Evolutionary conservation across 805 yeast genomes (phyloP).

Genomic region (Yamadazyma endophytica): DNA sequence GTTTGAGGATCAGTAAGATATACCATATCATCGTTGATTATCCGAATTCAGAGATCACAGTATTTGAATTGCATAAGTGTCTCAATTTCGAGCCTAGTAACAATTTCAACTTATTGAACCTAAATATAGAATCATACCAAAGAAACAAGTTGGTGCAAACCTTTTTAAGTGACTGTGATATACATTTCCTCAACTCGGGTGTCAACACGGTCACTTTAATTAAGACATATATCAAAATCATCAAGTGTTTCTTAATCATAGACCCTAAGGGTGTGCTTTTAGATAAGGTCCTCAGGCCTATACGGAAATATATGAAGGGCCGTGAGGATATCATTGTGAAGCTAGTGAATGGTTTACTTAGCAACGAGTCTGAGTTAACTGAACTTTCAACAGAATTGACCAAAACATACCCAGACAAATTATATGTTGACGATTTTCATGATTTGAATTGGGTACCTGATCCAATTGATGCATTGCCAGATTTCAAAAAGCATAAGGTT

Average conservation of each 20-base stretch:
- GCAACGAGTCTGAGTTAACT: conserved; percentile 31
- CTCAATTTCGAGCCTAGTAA: conserved; percentile 7
- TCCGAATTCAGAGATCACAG: conserved; percentile 50
- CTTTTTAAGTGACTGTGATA: conserved; percentile 44
- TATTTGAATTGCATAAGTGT: conserved; percentile 56
- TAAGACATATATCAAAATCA: conserved; percentile 63
- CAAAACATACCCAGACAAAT: conserved; percentile 10
- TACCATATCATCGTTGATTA: conserved; percentile 52
- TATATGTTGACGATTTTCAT: conserved; percentile 34
- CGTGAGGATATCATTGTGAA: conserved; percentile 69
- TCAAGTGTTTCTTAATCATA: conserved; percentile 65
- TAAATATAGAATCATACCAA: conserved; percentile 34
- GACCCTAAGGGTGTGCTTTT: conserved; percentile 85
- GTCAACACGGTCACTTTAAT: conserved; percentile 72
- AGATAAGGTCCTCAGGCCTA: conserved; percentile 74
- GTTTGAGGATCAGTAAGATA: conserved; percentile 55
- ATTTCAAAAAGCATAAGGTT: conserved; percentile 58
- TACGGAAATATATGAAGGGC: conserved; percentile 64
- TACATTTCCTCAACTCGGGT: conserved; percentile 69
- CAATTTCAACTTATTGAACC: conserved; percentile 1
- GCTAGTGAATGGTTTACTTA: conserved; percentile 69
- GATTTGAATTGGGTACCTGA: conserved; percentile 75
- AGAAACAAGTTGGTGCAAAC: conserved; percentile 47
- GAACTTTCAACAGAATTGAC: conserved; percentile 56
- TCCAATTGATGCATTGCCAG: conserved; percentile 88